Evolutionary conservation across 2,329 filamentous ascomycete species (phyloP).

Genomic region (Lecanosticta acicola): DNA sequence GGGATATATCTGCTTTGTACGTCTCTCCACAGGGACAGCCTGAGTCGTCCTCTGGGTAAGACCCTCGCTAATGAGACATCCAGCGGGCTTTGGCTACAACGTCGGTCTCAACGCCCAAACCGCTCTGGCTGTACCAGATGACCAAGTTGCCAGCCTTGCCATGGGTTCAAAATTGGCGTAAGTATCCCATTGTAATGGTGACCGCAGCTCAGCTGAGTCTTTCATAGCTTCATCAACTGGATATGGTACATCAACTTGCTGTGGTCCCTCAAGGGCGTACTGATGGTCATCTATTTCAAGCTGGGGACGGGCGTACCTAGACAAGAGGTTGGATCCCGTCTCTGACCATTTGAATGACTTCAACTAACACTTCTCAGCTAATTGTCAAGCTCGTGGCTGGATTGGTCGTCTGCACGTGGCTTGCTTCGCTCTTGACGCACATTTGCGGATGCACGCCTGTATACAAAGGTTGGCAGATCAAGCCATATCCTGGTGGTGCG

Average conservation of each 20-base stretch:
- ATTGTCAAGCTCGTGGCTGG: too few relatives aligned
- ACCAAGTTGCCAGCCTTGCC: slow-evolving; percentile 19
- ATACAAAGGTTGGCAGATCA: slow-evolving; percentile 31
- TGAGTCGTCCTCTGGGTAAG: too few relatives aligned
- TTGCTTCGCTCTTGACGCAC: slow-evolving; percentile 29
- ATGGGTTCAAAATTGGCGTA: slow-evolving; percentile 31
- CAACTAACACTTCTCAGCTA: too few relatives aligned
- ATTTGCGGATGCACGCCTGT: slow-evolving; percentile 29
- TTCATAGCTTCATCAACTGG: slow-evolving; percentile 27
- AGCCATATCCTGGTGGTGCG: slow-evolving; percentile 21
- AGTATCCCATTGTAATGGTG: neutral
- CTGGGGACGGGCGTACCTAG: slow-evolving; percentile 6
- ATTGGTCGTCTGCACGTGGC: slow-evolving; percentile 26
- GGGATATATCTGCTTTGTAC: slow-evolving; percentile 17
- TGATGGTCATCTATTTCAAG: slow-evolving; percentile 31
- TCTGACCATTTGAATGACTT: slow-evolving; percentile 9
- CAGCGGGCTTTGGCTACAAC: slow-evolving; percentile 29
- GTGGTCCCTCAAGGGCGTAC: slow-evolving; percentile 32
- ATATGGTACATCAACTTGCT: slow-evolving; percentile 34
- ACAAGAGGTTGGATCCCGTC: neutral
- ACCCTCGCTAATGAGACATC: too few relatives aligned
- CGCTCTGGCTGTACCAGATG: slow-evolving; percentile 26
- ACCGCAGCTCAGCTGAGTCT: neutral
- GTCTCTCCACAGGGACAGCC: neutral
- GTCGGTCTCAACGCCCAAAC: slow-evolving; percentile 28